A percentile compares a stretch with the other conserved stretches of the same genome.
These are phyloP conservation scores for Erigeron canadensis DNA, from an alignment of 129 eudicot species.

Conservation along the genomic window DNA sequence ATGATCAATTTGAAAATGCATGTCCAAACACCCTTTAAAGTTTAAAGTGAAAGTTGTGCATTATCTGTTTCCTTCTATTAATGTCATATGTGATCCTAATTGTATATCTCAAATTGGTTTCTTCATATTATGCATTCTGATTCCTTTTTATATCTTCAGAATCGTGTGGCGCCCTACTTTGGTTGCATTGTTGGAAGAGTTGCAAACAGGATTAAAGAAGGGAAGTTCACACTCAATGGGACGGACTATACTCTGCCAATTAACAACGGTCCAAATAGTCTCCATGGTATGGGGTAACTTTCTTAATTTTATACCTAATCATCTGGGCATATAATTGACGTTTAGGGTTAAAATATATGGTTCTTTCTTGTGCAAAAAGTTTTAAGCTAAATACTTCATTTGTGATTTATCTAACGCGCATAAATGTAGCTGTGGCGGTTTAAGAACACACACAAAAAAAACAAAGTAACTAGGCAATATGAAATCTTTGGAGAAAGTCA, in stretches of 20 bases:
- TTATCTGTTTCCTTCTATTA: background rate
- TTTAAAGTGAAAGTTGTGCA: no score
- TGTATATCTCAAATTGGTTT: background rate
- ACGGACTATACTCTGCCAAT: conserved; percentile 10
- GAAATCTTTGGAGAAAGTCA: no score
- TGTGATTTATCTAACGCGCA: background rate
- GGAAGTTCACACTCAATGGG: conserved; percentile 59
- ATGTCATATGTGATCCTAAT: background rate
- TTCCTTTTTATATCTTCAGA: conserved; percentile 44
- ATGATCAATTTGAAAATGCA: no score
- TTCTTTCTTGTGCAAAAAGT: no score
- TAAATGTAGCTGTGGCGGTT: background rate
- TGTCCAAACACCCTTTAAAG: no score
- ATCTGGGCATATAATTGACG: background rate
- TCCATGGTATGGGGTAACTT: conserved; percentile 10
- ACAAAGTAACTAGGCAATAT: no score
- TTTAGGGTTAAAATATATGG: background rate
- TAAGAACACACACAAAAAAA: no score
- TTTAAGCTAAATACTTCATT: no score
- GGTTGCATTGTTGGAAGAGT: conserved; percentile 99
- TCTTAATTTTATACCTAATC: background rate
- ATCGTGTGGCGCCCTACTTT: conserved; percentile 71
- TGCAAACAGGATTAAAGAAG: conserved; percentile 95
- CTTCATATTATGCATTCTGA: background rate
- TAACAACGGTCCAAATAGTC: conserved; percentile 23